A percentile compares a stretch with the other conserved stretches of the same genome.
These are phyloP conservation scores for Fusarium miscanthi DNA, from an alignment of 2,329 filamentous ascomycete species.

Conservation along the genomic window DNA sequence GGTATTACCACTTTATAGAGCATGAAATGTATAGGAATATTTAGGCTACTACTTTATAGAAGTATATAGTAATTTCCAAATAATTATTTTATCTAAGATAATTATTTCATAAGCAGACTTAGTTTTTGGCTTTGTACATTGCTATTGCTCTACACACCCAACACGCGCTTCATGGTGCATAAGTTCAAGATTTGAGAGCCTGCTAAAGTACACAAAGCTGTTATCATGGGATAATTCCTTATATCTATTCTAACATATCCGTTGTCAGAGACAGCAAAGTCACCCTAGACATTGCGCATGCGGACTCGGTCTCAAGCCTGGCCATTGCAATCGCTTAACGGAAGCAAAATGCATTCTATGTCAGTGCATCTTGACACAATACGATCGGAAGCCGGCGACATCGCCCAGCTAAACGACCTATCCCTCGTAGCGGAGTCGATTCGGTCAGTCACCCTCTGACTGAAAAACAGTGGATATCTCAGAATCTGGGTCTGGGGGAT, in stretches of 20 bases:
- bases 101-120: no score
- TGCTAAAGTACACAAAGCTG: accelerated
- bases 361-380: background rate
- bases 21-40: background rate
- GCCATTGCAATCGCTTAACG: accelerated
- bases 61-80: accelerated
- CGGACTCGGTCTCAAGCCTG: accelerated
- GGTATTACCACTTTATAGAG: no score
- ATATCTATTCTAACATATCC: no score
- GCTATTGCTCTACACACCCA: no score
- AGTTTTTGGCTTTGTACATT: no score
- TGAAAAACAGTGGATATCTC: background rate
- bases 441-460: background rate
- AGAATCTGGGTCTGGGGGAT: conserved; percentile 9
- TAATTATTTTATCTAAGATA: accelerated
- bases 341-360: accelerated
- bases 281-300: accelerated
- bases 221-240: no score
- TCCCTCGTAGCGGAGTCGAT: background rate
- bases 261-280: accelerated
- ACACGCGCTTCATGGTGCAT: no score
- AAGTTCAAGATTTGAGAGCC: no score
- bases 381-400: background rate
- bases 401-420: background rate
- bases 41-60: accelerated